phyloP scores from a whole-genome alignment of 2,329 filamentous ascomycete species.

The Phyllosticta ampelicida region DNA sequence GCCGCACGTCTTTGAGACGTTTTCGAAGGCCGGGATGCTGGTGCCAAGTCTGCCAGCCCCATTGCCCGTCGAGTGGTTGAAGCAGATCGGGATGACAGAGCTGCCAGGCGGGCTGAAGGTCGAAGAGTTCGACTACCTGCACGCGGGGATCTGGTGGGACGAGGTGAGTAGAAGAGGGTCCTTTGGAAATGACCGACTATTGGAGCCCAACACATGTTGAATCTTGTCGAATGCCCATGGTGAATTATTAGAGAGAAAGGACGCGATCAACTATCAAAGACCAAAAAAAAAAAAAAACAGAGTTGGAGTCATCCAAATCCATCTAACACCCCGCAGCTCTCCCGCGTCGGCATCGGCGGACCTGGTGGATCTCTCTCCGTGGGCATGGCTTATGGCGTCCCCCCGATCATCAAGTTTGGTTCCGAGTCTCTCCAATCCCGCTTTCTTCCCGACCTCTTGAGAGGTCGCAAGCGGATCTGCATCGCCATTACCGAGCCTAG shows the following conservation, averaged over 20 bases:
- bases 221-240: neutral
- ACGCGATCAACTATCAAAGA: no score
- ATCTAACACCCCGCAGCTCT: constrained; percentile 39
- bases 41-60: constrained; percentile 60
- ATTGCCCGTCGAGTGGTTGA: constrained; percentile 56
- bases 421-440: constrained; percentile 50
- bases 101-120: constrained; percentile 56
- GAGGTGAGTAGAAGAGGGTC: constrained; percentile 35
- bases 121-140: constrained; percentile 64
- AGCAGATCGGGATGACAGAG: constrained; percentile 53
- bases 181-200: neutral
- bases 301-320: neutral
- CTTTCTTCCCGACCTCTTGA: constrained; percentile 57
- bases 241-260: neutral
- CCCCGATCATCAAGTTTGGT: constrained; percentile 61
- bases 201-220: neutral
- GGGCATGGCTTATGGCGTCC: constrained; percentile 62
- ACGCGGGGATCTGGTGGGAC: constrained; percentile 59
- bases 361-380: constrained; percentile 56
- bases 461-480: constrained; percentile 55
- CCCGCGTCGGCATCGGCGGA: constrained; percentile 52
- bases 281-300: no score
- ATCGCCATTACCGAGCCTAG: constrained; percentile 73
- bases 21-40: constrained; percentile 56
- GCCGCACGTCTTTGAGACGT: constrained; percentile 51